These are phyloP conservation scores for Botrytis squamosa DNA, from an alignment of 2,329 filamentous ascomycete genomes.

Conservation along the genomic window DNA sequence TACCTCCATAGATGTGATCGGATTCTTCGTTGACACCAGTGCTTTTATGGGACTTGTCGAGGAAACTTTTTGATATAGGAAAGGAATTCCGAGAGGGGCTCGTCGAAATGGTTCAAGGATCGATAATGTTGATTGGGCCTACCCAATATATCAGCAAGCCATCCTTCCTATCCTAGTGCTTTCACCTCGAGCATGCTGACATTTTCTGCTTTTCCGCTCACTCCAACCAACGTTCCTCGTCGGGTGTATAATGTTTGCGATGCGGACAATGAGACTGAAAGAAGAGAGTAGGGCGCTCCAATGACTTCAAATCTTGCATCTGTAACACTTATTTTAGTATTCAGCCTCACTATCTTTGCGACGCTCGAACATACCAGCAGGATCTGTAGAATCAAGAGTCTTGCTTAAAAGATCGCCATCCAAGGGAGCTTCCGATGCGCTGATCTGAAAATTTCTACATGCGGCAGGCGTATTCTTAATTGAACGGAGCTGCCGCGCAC, in stretches of 20 bases:
- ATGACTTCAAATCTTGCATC: slow-evolving; percentile 95
- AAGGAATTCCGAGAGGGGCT: slow-evolving; percentile 80
- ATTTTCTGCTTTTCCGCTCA: slow-evolving; percentile 89
- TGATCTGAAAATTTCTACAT: slow-evolving; percentile 62
- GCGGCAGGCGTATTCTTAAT: slow-evolving; percentile 25
- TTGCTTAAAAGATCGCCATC: slow-evolving; percentile 57
- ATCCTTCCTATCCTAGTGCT: slow-evolving; percentile 18
- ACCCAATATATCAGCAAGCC: slow-evolving; percentile 24
- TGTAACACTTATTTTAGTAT: slow-evolving; percentile 41
- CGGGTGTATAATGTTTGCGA: slow-evolving; percentile 93
- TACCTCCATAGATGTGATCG: slow-evolving; percentile 81
- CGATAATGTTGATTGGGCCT: slow-evolving; percentile 88
- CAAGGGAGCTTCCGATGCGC: slow-evolving; percentile 54
- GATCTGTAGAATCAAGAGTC: slow-evolving; percentile 42
- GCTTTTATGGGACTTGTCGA: slow-evolving; percentile 86
- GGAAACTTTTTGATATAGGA: slow-evolving; percentile 88
- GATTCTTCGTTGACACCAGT: slow-evolving; percentile 82
- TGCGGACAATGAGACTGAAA: slow-evolving; percentile 88
- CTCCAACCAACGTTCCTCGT: slow-evolving; percentile 83
- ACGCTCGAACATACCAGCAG: slow-evolving; percentile 27
- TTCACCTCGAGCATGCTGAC: slow-evolving; percentile 47
- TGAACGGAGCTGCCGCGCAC: slow-evolving; percentile 32
- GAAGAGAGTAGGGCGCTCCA: slow-evolving; percentile 85
- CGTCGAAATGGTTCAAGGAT: slow-evolving; percentile 81
- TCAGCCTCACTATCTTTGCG: not conserved